phyloP scores from a whole-genome alignment of 495 filamentous ascomycete genomes.

The Trichoderma orchidacearum region DNA sequence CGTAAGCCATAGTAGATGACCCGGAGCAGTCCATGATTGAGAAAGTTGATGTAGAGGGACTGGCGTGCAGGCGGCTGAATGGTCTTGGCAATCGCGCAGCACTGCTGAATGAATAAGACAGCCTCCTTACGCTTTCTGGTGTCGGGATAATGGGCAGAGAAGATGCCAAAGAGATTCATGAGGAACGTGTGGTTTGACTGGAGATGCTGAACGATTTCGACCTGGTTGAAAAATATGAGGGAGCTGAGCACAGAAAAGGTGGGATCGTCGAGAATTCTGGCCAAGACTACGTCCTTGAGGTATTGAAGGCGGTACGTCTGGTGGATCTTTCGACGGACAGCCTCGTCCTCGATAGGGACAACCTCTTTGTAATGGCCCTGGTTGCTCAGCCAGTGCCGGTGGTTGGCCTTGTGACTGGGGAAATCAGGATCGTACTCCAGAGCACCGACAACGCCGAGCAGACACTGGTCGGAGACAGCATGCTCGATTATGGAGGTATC shows the following conservation, averaged over 20 bases:
- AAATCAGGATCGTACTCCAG: conserved; percentile 98
- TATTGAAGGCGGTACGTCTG: conserved; percentile 93
- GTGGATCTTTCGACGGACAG: conserved; percentile 82
- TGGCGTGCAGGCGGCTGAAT: conserved; percentile 70
- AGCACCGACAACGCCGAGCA: conserved; percentile 88
- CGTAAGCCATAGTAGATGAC: conserved; percentile 88
- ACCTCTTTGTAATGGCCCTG: conserved; percentile 91
- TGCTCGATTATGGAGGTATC: conserved; percentile 89
- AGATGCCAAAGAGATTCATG: conserved; percentile 82
- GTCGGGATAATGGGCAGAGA: conserved; percentile 49
- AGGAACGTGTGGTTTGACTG: conserved; percentile 67
- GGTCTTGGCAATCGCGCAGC: conserved; percentile 87
- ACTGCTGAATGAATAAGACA: conserved; percentile 93
- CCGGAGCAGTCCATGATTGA: conserved; percentile 69
- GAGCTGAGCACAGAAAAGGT: conserved; percentile 97
- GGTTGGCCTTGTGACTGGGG: conserved; percentile 95
- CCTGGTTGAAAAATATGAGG: conserved; percentile 96
- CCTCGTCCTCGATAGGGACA: conserved; percentile 70
- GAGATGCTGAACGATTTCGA: conserved; percentile 90
- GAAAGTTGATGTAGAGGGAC: conserved; percentile 77
- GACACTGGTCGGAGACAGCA: conserved; percentile 76
- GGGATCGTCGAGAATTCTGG: conserved; percentile 90
- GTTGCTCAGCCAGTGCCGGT: conserved; percentile 82
- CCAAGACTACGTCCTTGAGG: conserved; percentile 95
- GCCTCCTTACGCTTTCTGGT: conserved; percentile 77